Evolutionary conservation across 352 stramenopile genomes (phyloP), one percentile per base, ranked within the genome.

Genomic region (Globisporangium iwayamae): DNA sequence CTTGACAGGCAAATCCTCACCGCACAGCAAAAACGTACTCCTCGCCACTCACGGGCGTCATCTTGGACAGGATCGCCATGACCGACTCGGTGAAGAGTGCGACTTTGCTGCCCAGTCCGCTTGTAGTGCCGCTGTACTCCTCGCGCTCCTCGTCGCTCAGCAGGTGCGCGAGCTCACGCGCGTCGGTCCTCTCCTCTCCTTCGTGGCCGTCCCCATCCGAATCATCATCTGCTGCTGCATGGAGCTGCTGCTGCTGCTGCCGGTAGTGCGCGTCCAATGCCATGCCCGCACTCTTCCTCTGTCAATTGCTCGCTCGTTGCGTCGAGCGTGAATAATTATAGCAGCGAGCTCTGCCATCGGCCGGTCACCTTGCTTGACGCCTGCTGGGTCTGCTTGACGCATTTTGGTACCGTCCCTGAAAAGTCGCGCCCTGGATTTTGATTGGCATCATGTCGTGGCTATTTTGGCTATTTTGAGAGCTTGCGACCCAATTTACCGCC

Each of bases 121-220:
- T 47, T 2, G 45, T 45, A 38, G 39, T 65, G 39, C 53, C 68
- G 46, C 20, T 60, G 47, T 36, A 62, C 41, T 62, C 38, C 6
- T 65, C 30, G 10, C 52, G 39, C 0, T 73, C 51, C 0, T 82
- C 70, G 51, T 86, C 77, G 48, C 74, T 81, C 65, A 89, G 65
- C 46, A 74, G 72, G 4, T 72, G 63, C 30, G 60, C 67, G 13
- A 89, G 53, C 39, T 89, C 73, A 7, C 67, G 59, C 16, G 66
- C 75, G 39, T 86, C 79, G 13, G 32, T 6, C 22, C 22, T 25
- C 20, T 34, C 52, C 9, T 46, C 52, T 7, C 45, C 51, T 2
- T 57, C 46, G 6, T 36, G 20, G 10, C 14, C 47, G 6, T 36
- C 25, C 22, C 18, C 48, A 20, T 48, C 16, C 16, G 41, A 16